Evolutionary conservation across 208 protist species (phyloP).

Genomic region (Trypanosoma conorhini): DNA sequence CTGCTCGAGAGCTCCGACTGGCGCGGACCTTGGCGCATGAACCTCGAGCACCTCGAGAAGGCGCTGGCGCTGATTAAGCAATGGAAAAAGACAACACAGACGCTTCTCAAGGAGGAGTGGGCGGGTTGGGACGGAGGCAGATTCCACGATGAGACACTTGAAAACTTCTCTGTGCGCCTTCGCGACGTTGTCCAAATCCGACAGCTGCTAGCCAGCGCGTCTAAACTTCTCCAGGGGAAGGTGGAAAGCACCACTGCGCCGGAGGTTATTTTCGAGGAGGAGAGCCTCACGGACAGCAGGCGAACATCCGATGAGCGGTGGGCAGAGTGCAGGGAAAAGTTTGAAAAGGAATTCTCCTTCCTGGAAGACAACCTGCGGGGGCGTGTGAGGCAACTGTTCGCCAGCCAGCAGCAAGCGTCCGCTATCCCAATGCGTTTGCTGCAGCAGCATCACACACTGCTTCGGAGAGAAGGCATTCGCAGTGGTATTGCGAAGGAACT

Average conservation of each 20-base stretch:
- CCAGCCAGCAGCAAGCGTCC: constrained; percentile 30
- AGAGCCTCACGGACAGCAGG: constrained; percentile 62
- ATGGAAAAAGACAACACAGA: constrained; percentile 58
- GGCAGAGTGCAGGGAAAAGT: constrained; percentile 56
- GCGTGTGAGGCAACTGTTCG: constrained; percentile 57
- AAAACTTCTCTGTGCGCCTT: constrained; percentile 61
- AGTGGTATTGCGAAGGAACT: constrained; percentile 55
- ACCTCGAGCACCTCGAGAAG: constrained; percentile 45
- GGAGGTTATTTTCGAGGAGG: constrained; percentile 73
- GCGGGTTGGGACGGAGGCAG: constrained; percentile 68
- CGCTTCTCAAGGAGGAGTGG: constrained; percentile 66
- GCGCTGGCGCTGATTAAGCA: constrained; percentile 62
- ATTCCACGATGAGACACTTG: constrained; percentile 75
- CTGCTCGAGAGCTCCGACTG: constrained; percentile 71
- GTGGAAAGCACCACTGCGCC: constrained; percentile 58
- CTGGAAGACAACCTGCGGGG: constrained; percentile 69
- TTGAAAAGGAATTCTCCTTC: constrained; percentile 86
- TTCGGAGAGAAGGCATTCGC: constrained; percentile 59
- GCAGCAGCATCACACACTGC: constrained; percentile 50
- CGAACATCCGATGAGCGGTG: constrained; percentile 42
- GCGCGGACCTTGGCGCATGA: constrained; percentile 81
- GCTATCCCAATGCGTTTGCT: constrained; percentile 37
- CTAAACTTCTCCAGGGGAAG: constrained; percentile 36
- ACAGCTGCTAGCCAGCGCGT: constrained; percentile 46
- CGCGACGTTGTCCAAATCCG: constrained; percentile 75